Conservation (phyloP, 345 rosid genomes). For the Salix viminalis region DNA sequence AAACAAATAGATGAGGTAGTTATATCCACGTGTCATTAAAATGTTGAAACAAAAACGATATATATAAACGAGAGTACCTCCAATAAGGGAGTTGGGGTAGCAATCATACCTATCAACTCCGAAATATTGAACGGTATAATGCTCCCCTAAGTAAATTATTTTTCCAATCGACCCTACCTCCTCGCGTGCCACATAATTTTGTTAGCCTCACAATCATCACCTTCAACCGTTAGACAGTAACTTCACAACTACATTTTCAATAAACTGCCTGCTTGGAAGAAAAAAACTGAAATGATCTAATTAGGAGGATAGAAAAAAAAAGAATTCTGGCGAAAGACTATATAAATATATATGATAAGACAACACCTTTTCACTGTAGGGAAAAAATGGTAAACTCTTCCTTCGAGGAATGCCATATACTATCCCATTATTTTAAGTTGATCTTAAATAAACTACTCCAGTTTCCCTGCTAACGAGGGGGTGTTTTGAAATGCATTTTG, state of each 20-base stretch:
- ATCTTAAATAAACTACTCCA: not conserved
- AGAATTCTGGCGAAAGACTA: too few relatives aligned
- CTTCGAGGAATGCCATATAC: not conserved
- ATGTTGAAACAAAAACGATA: not conserved
- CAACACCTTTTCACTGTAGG: not conserved
- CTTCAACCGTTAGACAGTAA: constrained; percentile 5
- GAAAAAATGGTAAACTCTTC: not conserved
- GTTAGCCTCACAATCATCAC: constrained; percentile 20
- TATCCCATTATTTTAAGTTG: not conserved
- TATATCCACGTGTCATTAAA: not conserved
- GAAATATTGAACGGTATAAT: not conserved
- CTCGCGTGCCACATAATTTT: not conserved
- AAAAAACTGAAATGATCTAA: not conserved
- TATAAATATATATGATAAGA: not conserved
- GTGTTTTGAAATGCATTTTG: too few relatives aligned
- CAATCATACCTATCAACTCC: not conserved
- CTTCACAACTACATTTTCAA: not conserved
- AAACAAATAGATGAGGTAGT: too few relatives aligned
- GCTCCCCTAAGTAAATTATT: constrained; percentile 13
- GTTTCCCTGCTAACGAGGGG: not conserved
- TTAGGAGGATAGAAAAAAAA: not conserved
- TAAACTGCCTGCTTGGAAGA: not conserved
- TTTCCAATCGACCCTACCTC: constrained; percentile 18
- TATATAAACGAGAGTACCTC: not conserved
- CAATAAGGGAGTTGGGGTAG: not conserved